Evolutionary conservation across 192 early-diverging fungal species (phyloP).

Genomic region (Coemansia umbellata): DNA sequence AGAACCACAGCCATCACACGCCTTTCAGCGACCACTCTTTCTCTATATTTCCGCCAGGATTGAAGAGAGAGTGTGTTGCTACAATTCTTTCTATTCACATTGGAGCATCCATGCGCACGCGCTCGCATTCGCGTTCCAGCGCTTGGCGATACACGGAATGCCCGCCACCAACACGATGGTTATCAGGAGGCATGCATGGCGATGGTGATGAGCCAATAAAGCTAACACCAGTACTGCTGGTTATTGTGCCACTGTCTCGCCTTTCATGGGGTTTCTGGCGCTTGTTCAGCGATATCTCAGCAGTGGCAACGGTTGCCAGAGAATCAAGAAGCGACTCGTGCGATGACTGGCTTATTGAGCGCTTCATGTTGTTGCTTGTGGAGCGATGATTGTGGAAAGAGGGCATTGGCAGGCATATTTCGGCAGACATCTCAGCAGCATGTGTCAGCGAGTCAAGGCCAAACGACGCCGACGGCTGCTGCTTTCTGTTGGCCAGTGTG

Average conservation of each 20-base stretch:
- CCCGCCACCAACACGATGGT: no score
- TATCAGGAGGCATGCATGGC: background rate
- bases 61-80: no score
- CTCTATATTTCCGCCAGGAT: no score
- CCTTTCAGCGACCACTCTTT: no score
- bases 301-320: constrained; percentile 38
- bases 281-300: constrained; percentile 32
- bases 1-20: no score
- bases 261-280: constrained; percentile 6
- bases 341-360: constrained; percentile 13
- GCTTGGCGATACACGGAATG: constrained; percentile 31
- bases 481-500: no score
- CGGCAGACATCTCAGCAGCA: constrained; percentile 34
- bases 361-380: constrained; percentile 3
- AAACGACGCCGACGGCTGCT: background rate
- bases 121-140: constrained; percentile 43
- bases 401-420: constrained; percentile 19
- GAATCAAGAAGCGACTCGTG: constrained; percentile 32
- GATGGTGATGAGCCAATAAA: background rate
- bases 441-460: constrained; percentile 40
- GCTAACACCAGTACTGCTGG: background rate
- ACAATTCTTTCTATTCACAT: background rate
- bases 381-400: constrained; percentile 1
- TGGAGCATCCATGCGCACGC: constrained; percentile 17
- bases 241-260: background rate